Evolutionary conservation across 2,329 filamentous ascomycete genomes (phyloP).

Genomic region (Exserohilum turcica): DNA sequence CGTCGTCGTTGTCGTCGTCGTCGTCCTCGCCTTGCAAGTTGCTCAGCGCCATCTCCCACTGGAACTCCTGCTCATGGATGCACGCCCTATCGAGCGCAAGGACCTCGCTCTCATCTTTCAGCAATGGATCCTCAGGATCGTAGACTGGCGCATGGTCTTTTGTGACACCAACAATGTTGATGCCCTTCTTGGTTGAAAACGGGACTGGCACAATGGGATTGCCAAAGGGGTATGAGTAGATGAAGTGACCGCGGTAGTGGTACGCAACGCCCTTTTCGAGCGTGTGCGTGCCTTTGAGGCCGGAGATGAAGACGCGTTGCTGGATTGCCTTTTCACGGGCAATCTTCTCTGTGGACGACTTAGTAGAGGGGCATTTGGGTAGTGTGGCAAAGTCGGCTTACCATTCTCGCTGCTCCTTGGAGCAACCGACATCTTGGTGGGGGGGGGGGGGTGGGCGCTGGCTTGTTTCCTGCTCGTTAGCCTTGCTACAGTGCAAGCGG

Average conservation of each 20-base stretch:
- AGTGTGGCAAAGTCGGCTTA: not conserved
- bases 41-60: conserved; percentile 7
- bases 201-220: conserved; percentile 30
- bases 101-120: conserved; percentile 17
- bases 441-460: no score
- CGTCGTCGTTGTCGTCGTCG: not conserved
- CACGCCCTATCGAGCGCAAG: conserved; percentile 18
- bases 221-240: conserved; percentile 25
- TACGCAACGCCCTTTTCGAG: conserved; percentile 35
- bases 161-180: conserved; percentile 20
- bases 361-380: no score
- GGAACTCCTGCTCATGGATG: conserved; percentile 5
- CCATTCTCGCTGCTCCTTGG: not conserved
- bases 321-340: conserved; percentile 7
- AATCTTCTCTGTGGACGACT: not conserved
- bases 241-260: conserved; percentile 38
- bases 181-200: conserved; percentile 25
- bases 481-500: no score
- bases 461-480: no score
- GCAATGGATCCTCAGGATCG: not conserved
- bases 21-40: conserved; percentile 2
- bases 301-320: conserved; percentile 34
- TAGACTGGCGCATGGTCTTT: conserved; percentile 18
- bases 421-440: not conserved
- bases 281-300: conserved; percentile 25